Evolutionary conservation across 106 monocot genomes (phyloP), one percentile per base, ranked within the genome.

Genomic region (Cymbidium sinense): DNA sequence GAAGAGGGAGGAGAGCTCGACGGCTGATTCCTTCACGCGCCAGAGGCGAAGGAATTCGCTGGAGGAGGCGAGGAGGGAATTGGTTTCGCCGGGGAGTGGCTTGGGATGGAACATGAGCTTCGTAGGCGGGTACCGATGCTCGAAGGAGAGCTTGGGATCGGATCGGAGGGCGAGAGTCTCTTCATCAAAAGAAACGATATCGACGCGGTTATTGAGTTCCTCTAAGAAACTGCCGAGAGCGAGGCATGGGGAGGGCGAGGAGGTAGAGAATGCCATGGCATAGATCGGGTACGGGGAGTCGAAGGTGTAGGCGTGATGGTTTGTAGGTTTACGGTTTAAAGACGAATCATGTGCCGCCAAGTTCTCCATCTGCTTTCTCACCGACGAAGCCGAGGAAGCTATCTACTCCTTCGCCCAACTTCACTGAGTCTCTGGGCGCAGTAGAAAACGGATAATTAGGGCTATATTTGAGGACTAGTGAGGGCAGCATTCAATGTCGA

Each of bases 211-310:
- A 82, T 51, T 55, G 85, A 82, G 54, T 25, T 89, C 86, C 78
- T 98, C 96, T 72, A 94, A 41, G 84, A 98, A 98, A 84, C 85
- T 86, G 33, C 96, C 96, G 54, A 94, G 81, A 64, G 96, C 96
- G 82, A 98, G 91, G 78, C 79, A 83, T 1, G 88, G 88, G 47
- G 82, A 51, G 25, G 84, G 52, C 12, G 87, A 72, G 10, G 88
- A 23, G 41, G 86, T 27, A 29, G 91, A 82, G 91, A 98, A 88
- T 83, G 94, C 89, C 91, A 98, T 91, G 82, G 94, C 91, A 87
- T 90, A 98, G 85, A 94, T 64, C 1, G 96, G 94, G 83, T 90
- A 87, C 12, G 94, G 88, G 50, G 91, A 94, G 10, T 91, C 86
- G 85, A 76, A 94, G 83, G 94, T 94, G 89, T 64, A 83, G 82